Conservation (phyloP, 2,329 filamentous ascomycete genomes). For the Pestalotiopsis sp. region DNA sequence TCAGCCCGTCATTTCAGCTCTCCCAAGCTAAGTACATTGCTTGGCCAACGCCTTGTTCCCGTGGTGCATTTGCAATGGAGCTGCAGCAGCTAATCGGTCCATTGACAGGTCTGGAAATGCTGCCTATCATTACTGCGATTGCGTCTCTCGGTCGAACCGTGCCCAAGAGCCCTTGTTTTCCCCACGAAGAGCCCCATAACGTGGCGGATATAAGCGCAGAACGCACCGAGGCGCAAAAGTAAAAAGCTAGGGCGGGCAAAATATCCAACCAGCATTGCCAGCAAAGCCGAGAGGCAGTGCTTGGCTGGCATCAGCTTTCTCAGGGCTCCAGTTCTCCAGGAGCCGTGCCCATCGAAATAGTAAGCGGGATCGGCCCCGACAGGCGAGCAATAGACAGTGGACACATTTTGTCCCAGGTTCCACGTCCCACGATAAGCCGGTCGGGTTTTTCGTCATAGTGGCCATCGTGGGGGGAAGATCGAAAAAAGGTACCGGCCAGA, state of each 20-base stretch:
- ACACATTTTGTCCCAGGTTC: neutral
- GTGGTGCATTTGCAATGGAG: neutral
- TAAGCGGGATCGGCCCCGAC: conserved; percentile 1
- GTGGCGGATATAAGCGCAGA: conserved; percentile 3
- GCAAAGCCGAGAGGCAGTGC: too few species aligned
- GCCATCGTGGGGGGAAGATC: neutral
- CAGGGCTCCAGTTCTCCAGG: too few species aligned
- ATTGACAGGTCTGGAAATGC: neutral
- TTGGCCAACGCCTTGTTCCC: neutral
- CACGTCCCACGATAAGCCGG: neutral
- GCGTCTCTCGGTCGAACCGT: neutral
- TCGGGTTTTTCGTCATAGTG: conserved; percentile 2
- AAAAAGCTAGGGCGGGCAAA: neutral
- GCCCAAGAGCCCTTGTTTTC: neutral
- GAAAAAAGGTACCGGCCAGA: neutral
- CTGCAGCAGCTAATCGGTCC: neutral
- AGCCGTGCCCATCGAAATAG: neutral
- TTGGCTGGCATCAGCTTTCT: too few species aligned
- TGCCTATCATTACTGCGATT: neutral
- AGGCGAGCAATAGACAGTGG: neutral
- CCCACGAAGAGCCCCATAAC: neutral
- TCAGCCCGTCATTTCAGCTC: neutral
- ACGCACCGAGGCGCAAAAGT: neutral
- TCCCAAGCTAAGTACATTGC: neutral
- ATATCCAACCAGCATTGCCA: too few species aligned